phyloP scores from a whole-genome alignment of 805 yeast species.

The Metschnikowia anglica region DNA sequence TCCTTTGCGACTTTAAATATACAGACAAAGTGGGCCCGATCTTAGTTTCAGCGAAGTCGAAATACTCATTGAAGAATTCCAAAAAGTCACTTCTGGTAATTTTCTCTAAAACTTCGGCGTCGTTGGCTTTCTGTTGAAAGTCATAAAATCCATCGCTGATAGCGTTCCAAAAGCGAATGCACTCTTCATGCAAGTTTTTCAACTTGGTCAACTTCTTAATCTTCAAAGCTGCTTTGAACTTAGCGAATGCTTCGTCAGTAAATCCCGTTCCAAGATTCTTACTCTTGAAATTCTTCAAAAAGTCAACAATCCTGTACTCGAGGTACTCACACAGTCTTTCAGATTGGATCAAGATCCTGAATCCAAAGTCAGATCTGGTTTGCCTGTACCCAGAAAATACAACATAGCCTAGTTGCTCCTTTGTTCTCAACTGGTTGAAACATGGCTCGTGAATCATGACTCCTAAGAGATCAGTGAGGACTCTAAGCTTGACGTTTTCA shows the following conservation, averaged over 20 bases:
- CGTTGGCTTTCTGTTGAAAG: slow-evolving; percentile 56
- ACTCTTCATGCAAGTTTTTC: slow-evolving; percentile 80
- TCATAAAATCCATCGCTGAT: slow-evolving; percentile 79
- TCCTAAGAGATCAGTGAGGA: slow-evolving; percentile 59
- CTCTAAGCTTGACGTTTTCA: slow-evolving; percentile 37
- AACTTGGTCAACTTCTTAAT: slow-evolving; percentile 65
- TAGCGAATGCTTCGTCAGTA: slow-evolving; percentile 61
- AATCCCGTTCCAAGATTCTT: slow-evolving; percentile 44
- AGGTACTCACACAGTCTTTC: slow-evolving; percentile 74
- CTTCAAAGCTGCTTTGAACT: slow-evolving; percentile 67
- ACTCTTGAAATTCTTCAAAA: slow-evolving; percentile 48
- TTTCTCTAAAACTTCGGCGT: slow-evolving; percentile 53
- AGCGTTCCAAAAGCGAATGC: slow-evolving; percentile 58
- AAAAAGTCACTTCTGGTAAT: slow-evolving; percentile 59
- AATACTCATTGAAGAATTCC: slow-evolving; percentile 49
- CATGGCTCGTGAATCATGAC: slow-evolving; percentile 84
- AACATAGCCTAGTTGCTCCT: slow-evolving; percentile 93
- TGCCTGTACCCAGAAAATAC: slow-evolving; percentile 75
- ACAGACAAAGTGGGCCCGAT: slow-evolving; percentile 25
- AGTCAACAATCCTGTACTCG: slow-evolving; percentile 71
- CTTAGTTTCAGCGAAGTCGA: slow-evolving; percentile 26
- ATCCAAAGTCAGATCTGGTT: slow-evolving; percentile 70
- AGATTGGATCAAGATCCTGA: slow-evolving; percentile 77
- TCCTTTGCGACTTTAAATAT: slow-evolving; percentile 54
- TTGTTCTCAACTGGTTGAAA: slow-evolving; percentile 84